Conservation (phyloP, 352 stramenopile species). For the Phytophthora pistaciae region DNA sequence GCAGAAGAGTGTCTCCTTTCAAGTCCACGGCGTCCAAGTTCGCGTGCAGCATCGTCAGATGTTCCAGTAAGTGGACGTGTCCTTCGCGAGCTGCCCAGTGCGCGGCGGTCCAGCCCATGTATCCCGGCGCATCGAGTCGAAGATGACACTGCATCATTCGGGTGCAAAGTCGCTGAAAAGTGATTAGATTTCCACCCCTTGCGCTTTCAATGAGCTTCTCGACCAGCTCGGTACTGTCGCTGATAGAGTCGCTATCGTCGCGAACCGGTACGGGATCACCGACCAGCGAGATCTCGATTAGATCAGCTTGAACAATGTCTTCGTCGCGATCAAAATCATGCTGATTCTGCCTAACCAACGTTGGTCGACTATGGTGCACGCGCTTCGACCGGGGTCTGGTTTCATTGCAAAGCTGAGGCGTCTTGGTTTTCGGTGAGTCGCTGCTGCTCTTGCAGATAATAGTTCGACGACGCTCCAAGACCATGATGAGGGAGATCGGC, state of each 20-base stretch:
- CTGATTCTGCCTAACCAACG: constrained; percentile 28
- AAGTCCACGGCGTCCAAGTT: constrained; percentile 74
- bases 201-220: constrained; percentile 73
- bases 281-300: constrained; percentile 76
- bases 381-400: constrained; percentile 28
- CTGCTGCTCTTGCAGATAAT: constrained; percentile 41
- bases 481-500: constrained; percentile 16
- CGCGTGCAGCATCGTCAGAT: constrained; percentile 51
- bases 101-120: constrained; percentile 80
- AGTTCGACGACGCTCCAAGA: constrained; percentile 34
- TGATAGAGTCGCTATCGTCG: background rate
- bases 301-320: constrained; percentile 33
- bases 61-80: constrained; percentile 72
- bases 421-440: constrained; percentile 11
- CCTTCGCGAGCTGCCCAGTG: constrained; percentile 80
- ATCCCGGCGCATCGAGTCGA: constrained; percentile 59
- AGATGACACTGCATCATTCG: constrained; percentile 49
- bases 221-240: constrained; percentile 52
- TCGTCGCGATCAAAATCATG: constrained; percentile 24
- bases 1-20: constrained; percentile 75
- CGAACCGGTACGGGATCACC: constrained; percentile 9
- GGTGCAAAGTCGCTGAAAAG: constrained; percentile 59
- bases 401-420: constrained; percentile 11
- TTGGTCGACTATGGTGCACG: constrained; percentile 19
- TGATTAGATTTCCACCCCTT: constrained; percentile 62